phyloP scores from a whole-genome alignment of 306 rosid species.

The Hippophae tibetana region DNA sequence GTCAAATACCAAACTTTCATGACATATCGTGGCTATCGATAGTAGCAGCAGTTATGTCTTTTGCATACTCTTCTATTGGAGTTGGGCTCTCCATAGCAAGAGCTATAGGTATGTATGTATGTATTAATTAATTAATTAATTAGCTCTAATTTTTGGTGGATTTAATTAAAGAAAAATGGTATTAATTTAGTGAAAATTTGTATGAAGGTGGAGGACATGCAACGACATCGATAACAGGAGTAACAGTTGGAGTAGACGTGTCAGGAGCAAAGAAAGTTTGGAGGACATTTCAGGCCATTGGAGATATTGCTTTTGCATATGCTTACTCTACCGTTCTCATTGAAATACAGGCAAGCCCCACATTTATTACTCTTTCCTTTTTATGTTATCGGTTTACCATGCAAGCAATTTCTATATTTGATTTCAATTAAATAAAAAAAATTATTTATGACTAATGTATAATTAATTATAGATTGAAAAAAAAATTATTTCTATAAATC shows the following conservation, averaged over 20 bases:
- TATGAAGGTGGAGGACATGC: constrained; percentile 30
- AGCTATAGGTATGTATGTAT: constrained; percentile 32
- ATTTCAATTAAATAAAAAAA: too few relatives aligned
- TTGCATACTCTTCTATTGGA: constrained; percentile 85
- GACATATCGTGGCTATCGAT: constrained; percentile 93
- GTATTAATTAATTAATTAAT: neutral
- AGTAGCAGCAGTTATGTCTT: constrained; percentile 96
- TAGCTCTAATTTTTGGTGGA: too few relatives aligned
- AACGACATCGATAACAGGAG: constrained; percentile 65
- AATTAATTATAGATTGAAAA: too few relatives aligned
- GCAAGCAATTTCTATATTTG: neutral
- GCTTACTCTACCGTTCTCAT: constrained; percentile 88
- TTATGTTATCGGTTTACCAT: neutral
- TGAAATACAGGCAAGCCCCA: constrained; percentile 71
- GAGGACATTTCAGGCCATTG: constrained; percentile 80
- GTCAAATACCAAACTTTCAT: constrained; percentile 78
- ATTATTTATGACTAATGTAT: too few relatives aligned
- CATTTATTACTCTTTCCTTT: neutral
- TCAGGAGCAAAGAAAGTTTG: constrained; percentile 65
- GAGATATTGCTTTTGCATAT: constrained; percentile 94
- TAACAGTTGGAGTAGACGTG: constrained; percentile 76
- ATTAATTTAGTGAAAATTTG: neutral
- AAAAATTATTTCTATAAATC: too few relatives aligned
- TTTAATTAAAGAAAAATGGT: neutral
- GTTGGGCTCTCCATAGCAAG: constrained; percentile 78